phyloP scores from a whole-genome alignment of 805 yeast species.

The Ogataea nonfermentans region DNA sequence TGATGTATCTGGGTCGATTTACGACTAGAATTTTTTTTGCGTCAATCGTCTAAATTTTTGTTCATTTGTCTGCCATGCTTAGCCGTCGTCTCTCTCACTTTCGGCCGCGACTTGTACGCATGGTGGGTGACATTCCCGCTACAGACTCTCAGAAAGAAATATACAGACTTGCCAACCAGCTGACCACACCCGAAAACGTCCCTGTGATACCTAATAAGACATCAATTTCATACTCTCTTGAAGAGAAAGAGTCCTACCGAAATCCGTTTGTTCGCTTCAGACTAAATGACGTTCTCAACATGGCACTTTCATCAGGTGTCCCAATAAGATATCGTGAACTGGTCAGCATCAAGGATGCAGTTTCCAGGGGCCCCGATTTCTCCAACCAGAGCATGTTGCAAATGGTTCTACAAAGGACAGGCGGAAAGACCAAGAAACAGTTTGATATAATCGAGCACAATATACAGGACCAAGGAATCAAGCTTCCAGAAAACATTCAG shows the following conservation, averaged over 20 bases:
- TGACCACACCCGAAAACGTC: background rate
- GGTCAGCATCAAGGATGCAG: slow-evolving; percentile 20
- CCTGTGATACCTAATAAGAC: slow-evolving; percentile 10
- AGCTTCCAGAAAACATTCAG: slow-evolving; percentile 8
- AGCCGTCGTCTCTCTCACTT: no score
- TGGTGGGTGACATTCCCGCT: no score
- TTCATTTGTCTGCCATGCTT: background rate
- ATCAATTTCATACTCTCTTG: slow-evolving; percentile 9
- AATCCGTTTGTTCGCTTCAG: slow-evolving; percentile 18
- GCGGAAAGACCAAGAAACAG: background rate
- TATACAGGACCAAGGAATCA: background rate
- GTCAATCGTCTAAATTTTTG: slow-evolving; percentile 6
- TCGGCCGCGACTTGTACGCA: no score
- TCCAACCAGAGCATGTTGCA: slow-evolving; percentile 14
- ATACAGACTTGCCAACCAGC: background rate
- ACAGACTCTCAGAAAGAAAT: slow-evolving; percentile 6
- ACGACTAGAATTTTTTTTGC: slow-evolving; percentile 3
- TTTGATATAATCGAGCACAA: slow-evolving; percentile 1
- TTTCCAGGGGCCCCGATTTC: slow-evolving; percentile 7
- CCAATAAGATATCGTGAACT: slow-evolving; percentile 18
- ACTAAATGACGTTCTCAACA: slow-evolving; percentile 16
- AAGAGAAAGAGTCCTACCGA: slow-evolving; percentile 16
- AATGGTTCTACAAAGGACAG: slow-evolving; percentile 14
- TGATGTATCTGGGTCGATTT: slow-evolving; percentile 1
- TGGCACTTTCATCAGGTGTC: slow-evolving; percentile 12